Base-by-base conservation (phyloP, 2,329 filamentous ascomycete species). In the Verticillium nonalfalfae region DNA sequence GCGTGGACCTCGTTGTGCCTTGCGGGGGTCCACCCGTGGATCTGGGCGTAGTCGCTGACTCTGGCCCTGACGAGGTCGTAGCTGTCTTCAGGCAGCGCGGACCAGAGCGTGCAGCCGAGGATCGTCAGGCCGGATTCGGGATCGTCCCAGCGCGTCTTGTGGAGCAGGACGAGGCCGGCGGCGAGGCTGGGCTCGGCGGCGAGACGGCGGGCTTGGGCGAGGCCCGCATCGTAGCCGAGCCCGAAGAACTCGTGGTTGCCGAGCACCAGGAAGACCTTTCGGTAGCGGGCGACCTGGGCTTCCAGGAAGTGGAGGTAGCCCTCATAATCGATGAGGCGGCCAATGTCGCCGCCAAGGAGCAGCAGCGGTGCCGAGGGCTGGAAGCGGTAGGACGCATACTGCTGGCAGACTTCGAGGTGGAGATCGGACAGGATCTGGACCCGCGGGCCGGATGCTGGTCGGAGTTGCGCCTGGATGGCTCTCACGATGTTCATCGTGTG, bases 241-340 rank as follows among this genome's bases (percentile, higher is more conserved):
- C 63, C 63, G 64, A 81, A 85, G 0, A 82, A 74, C 66, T 87
- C 84, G 66, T 87, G 83, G 65, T 87, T 87, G 0, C 84, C 83
- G 0, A 79, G 69, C 0, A 86, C 73, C 35, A 85, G 75, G 50
- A 87, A 76, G 1, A 87, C 79, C 1, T 73, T 68, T 5, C 72
- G 68, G 65, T 85, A 87, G 7, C 77, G 71, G 1, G 45, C 36
- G 2, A 86, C 76, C 65, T 85, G 83, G 2, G 64, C 66, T 13
- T 68, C 72, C 10, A 86, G 68, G 65, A 86, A 87, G 1, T 38
- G 59, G 38, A 79, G 72, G 1, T 78, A 75, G 14, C 74, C 66
- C 52, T 79, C 74, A 62, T 79, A 74, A 31, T 74, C 68, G 1
- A 61, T 66, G 26, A 75, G 58, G 61, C 78, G 76, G 56, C 83